Evolutionary conservation across 805 yeast species (phyloP).

Genomic region (Kregervanrija pseudodelftensis): DNA sequence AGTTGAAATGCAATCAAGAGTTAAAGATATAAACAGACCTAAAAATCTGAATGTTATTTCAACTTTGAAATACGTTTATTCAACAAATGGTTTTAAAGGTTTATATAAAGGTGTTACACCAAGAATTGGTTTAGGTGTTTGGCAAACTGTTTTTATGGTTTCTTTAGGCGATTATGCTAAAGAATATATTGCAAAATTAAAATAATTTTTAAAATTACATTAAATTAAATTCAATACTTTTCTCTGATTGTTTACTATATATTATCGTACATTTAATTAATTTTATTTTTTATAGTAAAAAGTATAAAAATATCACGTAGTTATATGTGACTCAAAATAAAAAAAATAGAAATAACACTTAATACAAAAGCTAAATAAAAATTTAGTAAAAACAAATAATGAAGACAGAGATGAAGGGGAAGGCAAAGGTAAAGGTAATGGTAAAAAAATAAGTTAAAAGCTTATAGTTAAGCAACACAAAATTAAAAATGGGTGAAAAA

Average conservation of each 20-base stretch:
- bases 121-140: constrained; percentile 90
- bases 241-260: background rate
- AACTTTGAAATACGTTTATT: constrained; percentile 77
- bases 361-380: too few species aligned
- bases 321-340: too few species aligned
- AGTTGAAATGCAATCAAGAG: constrained; percentile 96
- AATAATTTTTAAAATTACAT: too few species aligned
- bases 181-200: constrained; percentile 48
- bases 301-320: too few species aligned
- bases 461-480: too few species aligned
- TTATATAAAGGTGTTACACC: constrained; percentile 96
- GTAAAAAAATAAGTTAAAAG: too few species aligned
- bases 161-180: constrained; percentile 93
- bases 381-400: too few species aligned
- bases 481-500: too few species aligned
- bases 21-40: constrained; percentile 92
- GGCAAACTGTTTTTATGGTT: constrained; percentile 99
- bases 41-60: constrained; percentile 73
- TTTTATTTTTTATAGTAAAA: background rate
- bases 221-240: background rate
- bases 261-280: background rate
- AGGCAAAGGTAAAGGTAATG: too few species aligned
- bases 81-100: constrained; percentile 79
- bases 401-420: too few species aligned
- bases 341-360: too few species aligned